Evolutionary conservation across 2,329 filamentous ascomycete species (phyloP).

Genomic region (Fusarium nelsonii): DNA sequence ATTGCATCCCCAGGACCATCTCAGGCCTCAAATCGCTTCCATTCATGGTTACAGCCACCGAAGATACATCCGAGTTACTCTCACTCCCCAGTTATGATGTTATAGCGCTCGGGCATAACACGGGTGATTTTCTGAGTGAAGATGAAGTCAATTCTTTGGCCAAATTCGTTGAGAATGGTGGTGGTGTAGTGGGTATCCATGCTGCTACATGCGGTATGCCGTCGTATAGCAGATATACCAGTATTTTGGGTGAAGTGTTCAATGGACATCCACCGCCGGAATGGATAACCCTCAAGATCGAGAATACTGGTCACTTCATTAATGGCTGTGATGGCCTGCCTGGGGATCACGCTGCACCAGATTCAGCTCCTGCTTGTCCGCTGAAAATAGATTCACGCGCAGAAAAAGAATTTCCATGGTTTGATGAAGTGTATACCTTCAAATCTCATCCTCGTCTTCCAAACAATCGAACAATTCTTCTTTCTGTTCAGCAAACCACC

Average conservation of each 20-base stretch:
- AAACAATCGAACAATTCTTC: background rate
- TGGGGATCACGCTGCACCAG: background rate
- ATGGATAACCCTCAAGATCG: slow-evolving; percentile 11
- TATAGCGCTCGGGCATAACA: slow-evolving; percentile 26
- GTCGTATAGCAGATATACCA: background rate
- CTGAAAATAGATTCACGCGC: rapidly evolving
- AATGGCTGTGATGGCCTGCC: background rate
- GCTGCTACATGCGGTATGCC: slow-evolving; percentile 16
- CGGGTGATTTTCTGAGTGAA: slow-evolving; percentile 3
- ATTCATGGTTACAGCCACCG: slow-evolving; percentile 13
- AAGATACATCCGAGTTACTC: slow-evolving; percentile 7
- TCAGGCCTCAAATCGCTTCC: slow-evolving; percentile 11
- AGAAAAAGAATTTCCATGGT: background rate
- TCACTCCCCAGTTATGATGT: slow-evolving; percentile 6
- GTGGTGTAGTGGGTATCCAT: slow-evolving; percentile 33
- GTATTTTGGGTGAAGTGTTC: slow-evolving; percentile 25
- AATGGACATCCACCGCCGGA: slow-evolving; percentile 24
- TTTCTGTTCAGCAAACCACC: background rate
- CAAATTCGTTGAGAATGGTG: background rate
- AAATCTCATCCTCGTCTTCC: background rate
- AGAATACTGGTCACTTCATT: slow-evolving; percentile 5
- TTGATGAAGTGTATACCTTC: slow-evolving; percentile 32
- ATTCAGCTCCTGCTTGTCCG: background rate
- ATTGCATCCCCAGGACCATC: slow-evolving; percentile 18
- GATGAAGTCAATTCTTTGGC: slow-evolving; percentile 1